Conservation (phyloP, 805 yeast genomes). For the Limtongozyma cylindracea region DNA sequence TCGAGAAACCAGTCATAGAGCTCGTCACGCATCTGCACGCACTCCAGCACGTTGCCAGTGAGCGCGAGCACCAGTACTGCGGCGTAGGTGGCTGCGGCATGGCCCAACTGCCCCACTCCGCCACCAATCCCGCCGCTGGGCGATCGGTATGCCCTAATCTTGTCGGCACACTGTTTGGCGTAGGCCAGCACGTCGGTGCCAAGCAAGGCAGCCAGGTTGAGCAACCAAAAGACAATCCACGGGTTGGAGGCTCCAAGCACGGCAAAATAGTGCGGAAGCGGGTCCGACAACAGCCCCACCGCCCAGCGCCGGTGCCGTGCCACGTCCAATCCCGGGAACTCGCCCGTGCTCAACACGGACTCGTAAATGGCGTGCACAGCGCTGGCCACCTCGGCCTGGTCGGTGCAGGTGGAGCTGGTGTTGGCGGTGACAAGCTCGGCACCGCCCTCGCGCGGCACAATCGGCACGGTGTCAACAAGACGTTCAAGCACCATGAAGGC, state of each 20-base stretch:
- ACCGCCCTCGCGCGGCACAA: no score
- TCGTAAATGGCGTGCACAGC: no score
- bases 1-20: constrained; percentile 40
- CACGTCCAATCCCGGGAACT: no score
- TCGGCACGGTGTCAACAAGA: no score
- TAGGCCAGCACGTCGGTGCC: constrained; percentile 2
- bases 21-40: constrained; percentile 8
- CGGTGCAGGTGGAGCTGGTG: no score
- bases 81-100: constrained; percentile 70
- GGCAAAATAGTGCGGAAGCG: constrained; percentile 22
- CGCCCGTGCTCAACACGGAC: no score
- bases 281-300: no score
- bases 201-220: constrained; percentile 15
- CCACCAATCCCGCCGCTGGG: constrained; percentile 56
- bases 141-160: constrained; percentile 8
- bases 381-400: no score
- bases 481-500: no score
- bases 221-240: constrained; percentile 76
- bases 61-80: constrained; percentile 36
- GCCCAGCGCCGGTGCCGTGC: no score
- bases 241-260: constrained; percentile 75
- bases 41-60: constrained; percentile 11
- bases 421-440: no score
- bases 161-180: constrained; percentile 4
- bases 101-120: constrained; percentile 57